A percentile compares a stretch with the other conserved stretches of the same genome.
These are phyloP conservation scores for Fusarium subtropicale DNA, from an alignment of 2,329 filamentous ascomycete species.

Conservation along the genomic window DNA sequence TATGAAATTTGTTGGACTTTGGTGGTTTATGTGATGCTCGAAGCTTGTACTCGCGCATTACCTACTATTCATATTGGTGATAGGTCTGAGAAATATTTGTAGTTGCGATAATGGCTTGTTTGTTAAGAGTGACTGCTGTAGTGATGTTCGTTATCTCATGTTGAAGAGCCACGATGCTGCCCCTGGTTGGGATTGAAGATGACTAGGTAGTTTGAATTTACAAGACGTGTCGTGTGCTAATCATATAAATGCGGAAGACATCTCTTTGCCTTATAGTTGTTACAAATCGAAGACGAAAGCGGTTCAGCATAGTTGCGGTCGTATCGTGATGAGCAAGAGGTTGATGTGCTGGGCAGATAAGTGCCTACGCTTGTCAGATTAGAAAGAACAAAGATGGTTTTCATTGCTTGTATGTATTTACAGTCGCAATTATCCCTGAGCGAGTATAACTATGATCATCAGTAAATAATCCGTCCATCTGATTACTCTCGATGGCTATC, in stretches of 20 bases:
- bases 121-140: neutral
- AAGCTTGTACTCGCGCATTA: neutral
- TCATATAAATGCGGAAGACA: accelerated
- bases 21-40: neutral
- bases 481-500: neutral
- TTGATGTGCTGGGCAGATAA: neutral
- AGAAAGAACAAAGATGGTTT: too few species aligned
- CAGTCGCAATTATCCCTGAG: neutral
- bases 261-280: accelerated
- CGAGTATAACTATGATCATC: accelerated
- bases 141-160: neutral
- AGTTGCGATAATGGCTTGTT: neutral
- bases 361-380: neutral
- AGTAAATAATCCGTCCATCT: neutral
- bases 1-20: neutral
- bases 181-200: too few species aligned
- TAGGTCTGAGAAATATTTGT: neutral
- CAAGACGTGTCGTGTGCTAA: neutral
- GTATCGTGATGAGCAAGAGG: neutral
- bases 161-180: neutral
- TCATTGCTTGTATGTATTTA: neutral
- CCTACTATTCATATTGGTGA: neutral
- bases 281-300: too few species aligned
- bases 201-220: conserved; percentile 23
- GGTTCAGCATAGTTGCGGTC: too few species aligned